Base-by-base conservation (phyloP, 176 grass and related monocot species). In the Bolboschoenus planiculmis region DNA sequence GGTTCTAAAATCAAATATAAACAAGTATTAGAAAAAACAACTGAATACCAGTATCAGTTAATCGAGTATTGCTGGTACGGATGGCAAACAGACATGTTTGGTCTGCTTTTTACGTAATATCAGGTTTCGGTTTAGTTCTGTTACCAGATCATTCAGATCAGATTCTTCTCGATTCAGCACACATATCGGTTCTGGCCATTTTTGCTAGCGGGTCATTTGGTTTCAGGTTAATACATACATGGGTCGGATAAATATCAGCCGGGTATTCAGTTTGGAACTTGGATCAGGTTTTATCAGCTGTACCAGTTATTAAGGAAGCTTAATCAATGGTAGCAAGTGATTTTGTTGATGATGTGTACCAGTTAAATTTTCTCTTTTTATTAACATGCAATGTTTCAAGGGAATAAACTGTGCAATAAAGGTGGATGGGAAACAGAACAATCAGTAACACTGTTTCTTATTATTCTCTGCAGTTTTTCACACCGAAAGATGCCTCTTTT, bases 1-100 rank as follows among this genome's bases (percentile, higher is more conserved):
- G 18, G 70, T 21, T 72, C 87, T 23, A 76, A 78, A 87, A 88
- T 85, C 74, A 89, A 85, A 76, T 43, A 31, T 35, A 51, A 37
- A 43, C 35, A 75, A 84, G 72, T 9, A 26, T 76, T 58, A 39
- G 48, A 88, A 50, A 85, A 72, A 24, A 81, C 26, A 68, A 14
- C 5, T 56, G 35, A 20, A 35, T 43, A 83, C 40, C 47, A 65
- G 44, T 57, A 40, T 31, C 29, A 65, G 76, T 29, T 26, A 35
- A 83, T 3, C 74, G 56, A 55, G 15, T 8, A 40, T 33, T 66
- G 53, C 48, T 15, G 27, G 65, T n/a, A n/a, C n/a, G 63, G 62
- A 75, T 79, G 34, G 21, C 18, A 40, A 79, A 83, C 20, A 43
- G 3, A 2, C 37, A 21, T 36, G 10, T 44, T 72, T 42, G 37